Percentiles rank a stretch among this genome's conserved stretches.
phyloP scores from a whole-genome alignment of 345 rosid species.

The Abelmoschus esculentus region DNA sequence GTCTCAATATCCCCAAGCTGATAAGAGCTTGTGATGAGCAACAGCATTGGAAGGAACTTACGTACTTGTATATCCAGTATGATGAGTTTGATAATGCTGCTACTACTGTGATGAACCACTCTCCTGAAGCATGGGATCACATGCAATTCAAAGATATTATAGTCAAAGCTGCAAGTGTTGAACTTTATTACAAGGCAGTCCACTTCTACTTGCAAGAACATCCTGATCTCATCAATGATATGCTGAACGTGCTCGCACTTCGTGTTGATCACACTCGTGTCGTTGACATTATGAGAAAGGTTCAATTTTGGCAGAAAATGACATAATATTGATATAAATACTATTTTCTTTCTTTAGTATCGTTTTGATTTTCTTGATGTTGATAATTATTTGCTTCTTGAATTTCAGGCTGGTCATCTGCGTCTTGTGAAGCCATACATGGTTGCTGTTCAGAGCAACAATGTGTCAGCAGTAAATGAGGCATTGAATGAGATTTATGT shows the following conservation, averaged over 20 bases:
- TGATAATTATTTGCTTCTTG: neutral
- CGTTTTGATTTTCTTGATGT: neutral
- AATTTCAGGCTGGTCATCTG: conserved; percentile 82
- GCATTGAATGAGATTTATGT: conserved; percentile 87
- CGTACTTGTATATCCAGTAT: conserved; percentile 81
- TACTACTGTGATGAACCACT: conserved; percentile 95
- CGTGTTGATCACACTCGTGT: conserved; percentile 95
- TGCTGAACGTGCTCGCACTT: conserved; percentile 89
- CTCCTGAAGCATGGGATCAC: conserved; percentile 99
- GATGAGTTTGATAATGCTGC: conserved; percentile 99
- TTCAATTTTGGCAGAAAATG: conserved; percentile 18
- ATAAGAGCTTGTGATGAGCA: conserved; percentile 98
- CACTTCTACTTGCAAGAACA: conserved; percentile 91
- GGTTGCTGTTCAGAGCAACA: conserved; percentile 94
- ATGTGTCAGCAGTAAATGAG: conserved; percentile 88
- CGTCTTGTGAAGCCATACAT: conserved; percentile 94
- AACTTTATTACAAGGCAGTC: conserved; percentile 91
- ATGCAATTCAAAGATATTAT: conserved; percentile 93
- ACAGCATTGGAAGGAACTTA: conserved; percentile 95
- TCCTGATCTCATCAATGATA: conserved; percentile 50
- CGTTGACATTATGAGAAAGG: conserved; percentile 97
- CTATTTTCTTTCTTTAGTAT: neutral
- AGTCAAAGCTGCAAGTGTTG: conserved; percentile 92
- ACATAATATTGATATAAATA: neutral
- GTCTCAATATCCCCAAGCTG: conserved; percentile 96